Conservation (phyloP, 768 basidiomycete genomes). For the Hortiboletus flavorubellus region DNA sequence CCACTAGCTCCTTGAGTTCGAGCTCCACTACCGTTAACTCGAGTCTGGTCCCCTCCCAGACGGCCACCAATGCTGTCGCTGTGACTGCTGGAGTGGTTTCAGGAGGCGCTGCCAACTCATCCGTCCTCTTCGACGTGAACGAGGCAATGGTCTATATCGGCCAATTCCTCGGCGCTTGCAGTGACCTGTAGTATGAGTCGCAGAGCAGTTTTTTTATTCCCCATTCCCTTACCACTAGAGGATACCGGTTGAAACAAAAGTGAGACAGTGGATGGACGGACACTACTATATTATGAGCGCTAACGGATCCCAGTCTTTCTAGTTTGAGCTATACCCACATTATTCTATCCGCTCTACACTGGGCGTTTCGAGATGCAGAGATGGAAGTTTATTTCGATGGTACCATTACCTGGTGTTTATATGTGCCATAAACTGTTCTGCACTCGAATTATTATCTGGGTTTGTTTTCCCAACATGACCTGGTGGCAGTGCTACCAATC, state of each 20-base stretch:
- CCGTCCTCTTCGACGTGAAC: conserved; percentile 16
- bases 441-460: neutral
- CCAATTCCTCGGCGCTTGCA: conserved; percentile 15
- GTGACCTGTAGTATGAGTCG: conserved; percentile 3
- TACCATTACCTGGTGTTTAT: conserved; percentile 13
- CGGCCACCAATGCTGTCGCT: conserved; percentile 13
- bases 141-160: conserved; percentile 19
- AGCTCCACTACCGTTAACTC: conserved; percentile 5
- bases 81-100: conserved; percentile 14
- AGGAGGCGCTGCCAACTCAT: neutral
- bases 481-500: conserved; percentile 9
- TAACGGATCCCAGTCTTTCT: conserved; percentile 20
- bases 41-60: conserved; percentile 21
- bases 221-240: neutral
- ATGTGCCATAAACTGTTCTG: conserved; percentile 14
- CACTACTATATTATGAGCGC: conserved; percentile 10
- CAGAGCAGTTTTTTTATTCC: conserved; percentile 9
- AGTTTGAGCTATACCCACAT: conserved; percentile 26
- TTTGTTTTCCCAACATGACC: neutral
- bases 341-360: conserved; percentile 14
- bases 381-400: conserved; percentile 3
- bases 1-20: conserved; percentile 15
- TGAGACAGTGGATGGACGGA: conserved; percentile 19
- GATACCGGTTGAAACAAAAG: conserved; percentile 11
- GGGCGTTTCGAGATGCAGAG: conserved; percentile 4